A percentile compares a stretch with the other conserved stretches of the same genome.
Evolutionary conservation across 805 yeast species (phyloP).

Genomic region (Cyberlindnera mycetangii): DNA sequence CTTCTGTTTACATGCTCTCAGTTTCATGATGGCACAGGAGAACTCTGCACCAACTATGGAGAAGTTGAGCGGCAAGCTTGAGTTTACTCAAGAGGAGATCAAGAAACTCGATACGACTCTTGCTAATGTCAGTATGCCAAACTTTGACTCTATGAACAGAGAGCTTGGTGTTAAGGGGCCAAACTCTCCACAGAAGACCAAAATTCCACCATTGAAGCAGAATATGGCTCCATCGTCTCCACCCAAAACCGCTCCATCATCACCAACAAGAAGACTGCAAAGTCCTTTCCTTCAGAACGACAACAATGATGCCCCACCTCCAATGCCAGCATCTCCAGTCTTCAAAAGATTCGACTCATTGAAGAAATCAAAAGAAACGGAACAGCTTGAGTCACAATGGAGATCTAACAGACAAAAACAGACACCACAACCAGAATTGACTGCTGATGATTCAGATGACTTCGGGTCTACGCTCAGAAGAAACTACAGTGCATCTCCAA

Average conservation of each 20-base stretch:
- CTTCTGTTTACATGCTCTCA: conserved; percentile 86
- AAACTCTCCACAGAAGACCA: conserved; percentile 20
- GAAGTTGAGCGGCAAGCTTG: conserved; percentile 57
- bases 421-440: background rate
- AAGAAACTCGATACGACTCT: conserved; percentile 59
- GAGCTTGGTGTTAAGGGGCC: conserved; percentile 34
- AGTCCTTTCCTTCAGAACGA: conserved; percentile 23
- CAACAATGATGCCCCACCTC: conserved; percentile 1
- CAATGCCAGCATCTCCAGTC: conserved; percentile 6
- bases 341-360: conserved; percentile 7
- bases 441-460: conserved; percentile 6
- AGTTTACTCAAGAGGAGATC: conserved; percentile 68
- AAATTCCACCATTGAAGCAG: conserved; percentile 11
- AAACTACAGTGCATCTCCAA: conserved; percentile 23
- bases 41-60: conserved; percentile 58
- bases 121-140: conserved; percentile 72
- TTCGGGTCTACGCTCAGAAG: conserved; percentile 9
- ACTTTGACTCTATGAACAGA: conserved; percentile 56
- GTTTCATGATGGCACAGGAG: conserved; percentile 60
- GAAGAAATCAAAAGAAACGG: background rate
- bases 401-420: background rate
- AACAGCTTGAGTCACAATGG: background rate
- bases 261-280: conserved; percentile 10
- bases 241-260: background rate
- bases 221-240: conserved; percentile 7